Percentiles rank a stretch among this genome's conserved stretches.
Conservation (phyloP, 2,329 filamentous ascomycete species). For the Colletotrichum simmondsii region DNA sequence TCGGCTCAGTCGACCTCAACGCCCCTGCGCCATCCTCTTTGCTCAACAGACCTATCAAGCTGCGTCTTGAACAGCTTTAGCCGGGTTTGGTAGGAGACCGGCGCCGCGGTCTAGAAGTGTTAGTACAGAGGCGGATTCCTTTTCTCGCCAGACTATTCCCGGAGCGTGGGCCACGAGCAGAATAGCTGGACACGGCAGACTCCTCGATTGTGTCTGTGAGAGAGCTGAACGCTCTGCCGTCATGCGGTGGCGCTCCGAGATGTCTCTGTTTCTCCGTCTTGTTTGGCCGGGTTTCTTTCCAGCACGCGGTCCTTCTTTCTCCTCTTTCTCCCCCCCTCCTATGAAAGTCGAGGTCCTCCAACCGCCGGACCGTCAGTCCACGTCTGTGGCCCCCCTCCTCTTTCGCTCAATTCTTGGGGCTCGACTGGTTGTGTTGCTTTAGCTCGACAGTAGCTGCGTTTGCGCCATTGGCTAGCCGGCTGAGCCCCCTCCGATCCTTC, state of each 20-base stretch:
- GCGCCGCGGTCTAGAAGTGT: not conserved
- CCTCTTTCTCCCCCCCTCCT: not conserved
- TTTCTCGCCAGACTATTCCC: not conserved
- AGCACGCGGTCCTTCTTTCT: not conserved
- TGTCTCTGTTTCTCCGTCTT: conserved; percentile 2
- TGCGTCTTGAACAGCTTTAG: not conserved
- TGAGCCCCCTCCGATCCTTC: not conserved
- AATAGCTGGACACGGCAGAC: not conserved
- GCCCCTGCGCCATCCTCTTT: not conserved
- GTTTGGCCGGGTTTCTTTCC: not conserved
- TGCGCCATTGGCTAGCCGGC: not conserved
- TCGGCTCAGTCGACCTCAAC: not conserved
- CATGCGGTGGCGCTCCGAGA: not conserved
- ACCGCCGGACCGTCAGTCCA: not conserved
- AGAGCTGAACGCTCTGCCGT: not conserved
- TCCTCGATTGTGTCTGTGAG: not conserved
- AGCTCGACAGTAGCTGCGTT: not conserved
- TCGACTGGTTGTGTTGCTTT: not conserved
- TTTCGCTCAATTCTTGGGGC: not conserved
- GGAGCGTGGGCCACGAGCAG: not conserved
- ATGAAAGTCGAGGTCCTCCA: not conserved
- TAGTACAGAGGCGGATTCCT: not conserved
- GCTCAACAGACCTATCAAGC: not conserved
- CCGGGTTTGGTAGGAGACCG: not conserved
- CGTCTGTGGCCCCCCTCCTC: not conserved